Evolutionary conservation across 352 stramenopile genomes (phyloP).

Genomic region (Phytophthora aleatoria): DNA sequence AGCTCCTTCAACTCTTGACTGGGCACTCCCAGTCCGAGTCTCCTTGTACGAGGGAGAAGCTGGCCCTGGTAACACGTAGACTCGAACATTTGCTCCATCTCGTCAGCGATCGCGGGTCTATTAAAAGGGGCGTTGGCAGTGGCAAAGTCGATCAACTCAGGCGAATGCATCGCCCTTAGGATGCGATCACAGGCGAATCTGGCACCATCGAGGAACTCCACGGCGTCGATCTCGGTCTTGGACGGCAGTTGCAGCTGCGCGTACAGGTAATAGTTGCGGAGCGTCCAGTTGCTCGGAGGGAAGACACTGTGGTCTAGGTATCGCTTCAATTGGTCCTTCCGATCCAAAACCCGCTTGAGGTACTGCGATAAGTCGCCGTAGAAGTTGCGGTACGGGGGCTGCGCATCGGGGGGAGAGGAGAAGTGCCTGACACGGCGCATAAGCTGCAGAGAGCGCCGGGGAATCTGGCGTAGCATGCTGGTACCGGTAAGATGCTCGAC

Average conservation of each 20-base stretch:
- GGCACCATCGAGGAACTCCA: slow-evolving; percentile 50
- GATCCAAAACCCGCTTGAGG: slow-evolving; percentile 10
- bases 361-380: background rate
- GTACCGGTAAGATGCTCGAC: background rate
- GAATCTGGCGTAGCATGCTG: background rate
- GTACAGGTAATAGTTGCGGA: slow-evolving; percentile 37
- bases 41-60: slow-evolving; percentile 28
- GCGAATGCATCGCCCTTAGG: slow-evolving; percentile 39
- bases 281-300: slow-evolving; percentile 13
- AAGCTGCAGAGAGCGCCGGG: background rate
- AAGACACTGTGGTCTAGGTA: slow-evolving; percentile 30
- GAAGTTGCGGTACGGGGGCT: slow-evolving; percentile 3
- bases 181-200: slow-evolving; percentile 40
- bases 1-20: slow-evolving; percentile 39
- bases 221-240: slow-evolving; percentile 43
- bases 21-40: slow-evolving; percentile 16
- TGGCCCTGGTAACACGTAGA: slow-evolving; percentile 23
- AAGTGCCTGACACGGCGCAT: slow-evolving; percentile 14
- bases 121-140: slow-evolving; percentile 3
- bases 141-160: slow-evolving; percentile 40
- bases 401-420: slow-evolving; percentile 26
- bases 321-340: slow-evolving; percentile 15
- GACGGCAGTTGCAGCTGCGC: slow-evolving; percentile 40
- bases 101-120: slow-evolving; percentile 17
- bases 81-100: slow-evolving; percentile 23